phyloP scores from a whole-genome alignment of 495 filamentous ascomycete species.

The Penicillium goetzii region DNA sequence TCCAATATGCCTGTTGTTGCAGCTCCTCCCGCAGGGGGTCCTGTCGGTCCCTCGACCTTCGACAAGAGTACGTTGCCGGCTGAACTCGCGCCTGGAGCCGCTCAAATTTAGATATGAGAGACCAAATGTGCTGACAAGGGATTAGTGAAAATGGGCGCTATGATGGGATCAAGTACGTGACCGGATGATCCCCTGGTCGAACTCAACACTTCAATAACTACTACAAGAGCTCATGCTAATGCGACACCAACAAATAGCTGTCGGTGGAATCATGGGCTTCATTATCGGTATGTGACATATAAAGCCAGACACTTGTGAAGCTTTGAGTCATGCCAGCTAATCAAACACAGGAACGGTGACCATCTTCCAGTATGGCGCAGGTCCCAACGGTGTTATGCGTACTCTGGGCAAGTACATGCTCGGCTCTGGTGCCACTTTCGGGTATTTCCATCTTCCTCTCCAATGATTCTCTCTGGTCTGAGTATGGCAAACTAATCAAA shows the following conservation, averaged over 20 bases:
- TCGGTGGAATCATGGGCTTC: conserved; percentile 95
- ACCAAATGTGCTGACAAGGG: conserved; percentile 27
- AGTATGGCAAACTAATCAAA: conserved; percentile 16
- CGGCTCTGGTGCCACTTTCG: conserved; percentile 94
- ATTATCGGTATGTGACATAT: conserved; percentile 73
- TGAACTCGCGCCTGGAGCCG: conserved; percentile 1
- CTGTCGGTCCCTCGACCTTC: conserved; percentile 75
- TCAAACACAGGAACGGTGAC: conserved; percentile 73
- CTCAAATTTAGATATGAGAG: not conserved
- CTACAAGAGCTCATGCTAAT: conserved; percentile 18
- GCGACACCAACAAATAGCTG: conserved; percentile 58
- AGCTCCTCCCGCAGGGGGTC: conserved; percentile 52
- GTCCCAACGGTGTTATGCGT: conserved; percentile 88
- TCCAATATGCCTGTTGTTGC: conserved; percentile 70
- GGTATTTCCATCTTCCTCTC: conserved; percentile 58
- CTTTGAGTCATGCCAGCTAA: conserved; percentile 16
- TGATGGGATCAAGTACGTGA: conserved; percentile 94
- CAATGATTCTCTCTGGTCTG: too few species aligned
- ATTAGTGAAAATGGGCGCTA: conserved; percentile 92
- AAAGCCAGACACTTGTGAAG: not conserved
- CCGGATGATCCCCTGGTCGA: conserved; percentile 1
- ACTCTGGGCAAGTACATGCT: conserved; percentile 97
- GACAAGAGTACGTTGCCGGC: conserved; percentile 78
- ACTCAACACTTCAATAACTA: not conserved
- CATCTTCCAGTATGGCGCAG: conserved; percentile 91